These are phyloP conservation scores for Saturnispora besseyi DNA, from an alignment of 805 yeast species.

Conservation along the genomic window DNA sequence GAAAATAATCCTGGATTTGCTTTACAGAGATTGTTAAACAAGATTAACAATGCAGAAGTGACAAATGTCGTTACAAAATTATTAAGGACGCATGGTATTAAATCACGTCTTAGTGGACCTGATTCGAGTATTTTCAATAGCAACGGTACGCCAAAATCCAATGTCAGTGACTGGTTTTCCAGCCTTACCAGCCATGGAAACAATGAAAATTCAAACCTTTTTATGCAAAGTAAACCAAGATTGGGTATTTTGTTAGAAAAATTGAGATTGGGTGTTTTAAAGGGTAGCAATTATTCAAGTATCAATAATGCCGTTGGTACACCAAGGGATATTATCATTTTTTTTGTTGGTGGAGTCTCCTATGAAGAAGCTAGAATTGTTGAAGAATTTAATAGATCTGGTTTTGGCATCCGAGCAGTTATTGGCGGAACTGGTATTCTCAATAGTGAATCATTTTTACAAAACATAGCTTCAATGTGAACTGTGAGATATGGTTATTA, in stretches of 20 bases:
- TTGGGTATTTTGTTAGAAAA: constrained; percentile 41
- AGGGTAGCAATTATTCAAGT: constrained; percentile 14
- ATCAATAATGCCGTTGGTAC: constrained; percentile 20
- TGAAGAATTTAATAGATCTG: constrained; percentile 54
- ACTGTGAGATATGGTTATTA: too few species aligned
- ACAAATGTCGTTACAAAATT: constrained; percentile 36
- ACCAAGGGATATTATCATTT: constrained; percentile 61
- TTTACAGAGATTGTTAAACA: constrained; percentile 29
- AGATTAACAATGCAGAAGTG: constrained; percentile 31
- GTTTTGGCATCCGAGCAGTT: constrained; percentile 52
- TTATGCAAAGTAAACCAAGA: constrained; percentile 86
- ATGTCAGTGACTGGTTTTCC: constrained; percentile 26
- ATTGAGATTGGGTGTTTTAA: constrained; percentile 24
- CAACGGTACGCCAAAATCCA: constrained; percentile 16
- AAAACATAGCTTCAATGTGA: constrained; percentile 16
- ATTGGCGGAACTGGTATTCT: constrained; percentile 73
- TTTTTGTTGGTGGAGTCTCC: constrained; percentile 81
- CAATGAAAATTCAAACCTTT: constrained; percentile 52
- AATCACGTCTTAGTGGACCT: constrained; percentile 33
- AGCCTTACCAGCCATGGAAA: constrained; percentile 27
- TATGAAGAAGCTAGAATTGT: constrained; percentile 85
- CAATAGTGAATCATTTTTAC: constrained; percentile 36
- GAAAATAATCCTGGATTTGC: constrained; percentile 44
- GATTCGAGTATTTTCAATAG: constrained; percentile 25
- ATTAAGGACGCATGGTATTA: constrained; percentile 35